phyloP scores from a whole-genome alignment of 352 stramenopile species.

The Globisporangium alternatum region DNA sequence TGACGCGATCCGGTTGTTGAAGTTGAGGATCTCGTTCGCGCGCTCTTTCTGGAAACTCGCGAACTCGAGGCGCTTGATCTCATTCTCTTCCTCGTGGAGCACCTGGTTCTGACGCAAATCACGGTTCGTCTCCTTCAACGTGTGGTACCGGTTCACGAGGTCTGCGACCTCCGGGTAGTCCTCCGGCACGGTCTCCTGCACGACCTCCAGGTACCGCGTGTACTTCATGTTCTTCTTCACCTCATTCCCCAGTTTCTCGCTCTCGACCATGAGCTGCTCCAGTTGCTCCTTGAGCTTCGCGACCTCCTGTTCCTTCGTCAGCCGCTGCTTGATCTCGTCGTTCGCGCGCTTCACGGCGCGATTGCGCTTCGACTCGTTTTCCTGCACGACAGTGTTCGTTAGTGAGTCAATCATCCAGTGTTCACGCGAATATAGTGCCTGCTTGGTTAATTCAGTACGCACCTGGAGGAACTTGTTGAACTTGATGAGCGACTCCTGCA shows the following conservation, averaged over 20 bases:
- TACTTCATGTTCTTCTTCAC: conserved; percentile 87
- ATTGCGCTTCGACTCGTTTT: conserved; percentile 94
- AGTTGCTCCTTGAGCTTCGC: conserved; percentile 71
- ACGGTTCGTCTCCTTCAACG: conserved; percentile 89
- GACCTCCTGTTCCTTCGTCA: conserved; percentile 89
- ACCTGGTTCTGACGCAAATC: conserved; percentile 74
- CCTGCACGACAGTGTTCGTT: conserved; percentile 31
- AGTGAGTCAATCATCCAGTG: conserved; percentile 10
- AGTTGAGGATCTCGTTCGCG: conserved; percentile 91
- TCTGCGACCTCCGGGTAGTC: conserved; percentile 92
- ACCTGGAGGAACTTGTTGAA: conserved; percentile 93
- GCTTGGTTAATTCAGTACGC: background rate
- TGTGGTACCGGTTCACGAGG: conserved; percentile 91
- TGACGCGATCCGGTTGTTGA: conserved; percentile 89
- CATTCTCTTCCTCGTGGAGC: conserved; percentile 84
- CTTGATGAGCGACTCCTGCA: conserved; percentile 95
- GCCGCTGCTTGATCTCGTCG: conserved; percentile 91
- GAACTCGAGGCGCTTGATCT: conserved; percentile 80
- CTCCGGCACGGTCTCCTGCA: conserved; percentile 88
- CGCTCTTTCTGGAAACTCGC: conserved; percentile 86
- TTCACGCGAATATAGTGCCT: background rate
- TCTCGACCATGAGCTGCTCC: conserved; percentile 57
- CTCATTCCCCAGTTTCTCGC: conserved; percentile 57
- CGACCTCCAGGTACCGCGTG: conserved; percentile 83
- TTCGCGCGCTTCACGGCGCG: conserved; percentile 89